These are phyloP conservation scores for Pseudogymnoascus sp. DNA, from an alignment of 2,329 filamentous ascomycete species.

Conservation along the genomic window DNA sequence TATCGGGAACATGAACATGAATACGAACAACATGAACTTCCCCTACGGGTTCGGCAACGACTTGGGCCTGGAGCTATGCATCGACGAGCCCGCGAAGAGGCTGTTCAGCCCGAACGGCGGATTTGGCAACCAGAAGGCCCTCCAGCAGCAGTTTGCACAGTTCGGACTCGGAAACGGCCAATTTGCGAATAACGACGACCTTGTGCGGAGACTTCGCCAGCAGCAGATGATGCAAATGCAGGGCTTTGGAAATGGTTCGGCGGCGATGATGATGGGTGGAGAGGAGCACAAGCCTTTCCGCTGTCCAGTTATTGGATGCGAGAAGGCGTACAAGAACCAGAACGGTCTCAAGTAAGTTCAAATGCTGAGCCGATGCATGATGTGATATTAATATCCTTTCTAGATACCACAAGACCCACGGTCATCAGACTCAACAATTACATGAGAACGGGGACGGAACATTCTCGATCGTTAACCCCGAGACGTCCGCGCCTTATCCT, in stretches of 20 bases:
- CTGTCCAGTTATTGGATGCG: constrained; percentile 95
- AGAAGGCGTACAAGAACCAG: constrained; percentile 99
- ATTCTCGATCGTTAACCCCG: constrained; percentile 95
- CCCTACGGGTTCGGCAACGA: constrained; percentile 34
- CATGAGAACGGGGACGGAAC: constrained; percentile 96
- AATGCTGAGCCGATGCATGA: not conserved
- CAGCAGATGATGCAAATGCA: constrained; percentile 41
- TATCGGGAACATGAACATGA: constrained; percentile 48
- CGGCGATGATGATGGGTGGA: constrained; percentile 52
- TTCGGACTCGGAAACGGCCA: constrained; percentile 57
- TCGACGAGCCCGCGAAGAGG: constrained; percentile 91
- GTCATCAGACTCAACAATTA: constrained; percentile 91
- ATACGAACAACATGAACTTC: constrained; percentile 32
- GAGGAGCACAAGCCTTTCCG: constrained; percentile 97
- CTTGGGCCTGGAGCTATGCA: constrained; percentile 52
- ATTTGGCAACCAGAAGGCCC: constrained; percentile 53
- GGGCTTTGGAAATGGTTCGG: constrained; percentile 24
- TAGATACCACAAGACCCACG: constrained; percentile 69
- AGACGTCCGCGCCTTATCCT: constrained; percentile 88
- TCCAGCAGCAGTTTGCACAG: constrained; percentile 60
- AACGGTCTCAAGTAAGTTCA: constrained; percentile 82
- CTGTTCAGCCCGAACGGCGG: constrained; percentile 79
- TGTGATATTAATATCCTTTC: constrained; percentile 14
- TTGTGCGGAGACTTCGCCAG: constrained; percentile 58
- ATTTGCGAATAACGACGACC: constrained; percentile 61